phyloP scores from a whole-genome alignment of 257 asterid genomes.

The Solanum tarapatanum region DNA sequence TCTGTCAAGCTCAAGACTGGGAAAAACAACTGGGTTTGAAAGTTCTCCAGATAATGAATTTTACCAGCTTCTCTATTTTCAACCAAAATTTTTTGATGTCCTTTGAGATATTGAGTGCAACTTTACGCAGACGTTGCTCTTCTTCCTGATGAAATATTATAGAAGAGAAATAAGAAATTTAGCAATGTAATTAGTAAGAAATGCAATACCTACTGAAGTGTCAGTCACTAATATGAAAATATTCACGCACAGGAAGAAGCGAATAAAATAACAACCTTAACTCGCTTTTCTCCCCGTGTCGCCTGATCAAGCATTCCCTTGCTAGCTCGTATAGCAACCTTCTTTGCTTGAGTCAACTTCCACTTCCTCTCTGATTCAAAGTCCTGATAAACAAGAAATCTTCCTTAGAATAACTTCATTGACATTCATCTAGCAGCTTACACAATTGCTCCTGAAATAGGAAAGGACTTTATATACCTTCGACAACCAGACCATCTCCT shows the following conservation, averaged over 20 bases:
- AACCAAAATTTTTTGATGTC: constrained; percentile 96
- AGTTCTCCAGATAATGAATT: constrained; percentile 10
- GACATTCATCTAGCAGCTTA: background rate
- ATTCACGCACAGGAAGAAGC: background rate
- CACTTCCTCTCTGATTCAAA: constrained; percentile 98
- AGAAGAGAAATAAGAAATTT: background rate
- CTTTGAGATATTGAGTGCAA: constrained; percentile 82
- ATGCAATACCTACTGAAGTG: background rate
- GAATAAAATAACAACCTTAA: constrained; percentile 40
- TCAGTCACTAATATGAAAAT: background rate
- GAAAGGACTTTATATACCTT: constrained; percentile 40
- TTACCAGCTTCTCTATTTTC: constrained; percentile 94
- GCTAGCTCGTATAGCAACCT: constrained; percentile 93
- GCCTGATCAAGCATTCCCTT: constrained; percentile 95
- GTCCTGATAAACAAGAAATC: constrained; percentile 41
- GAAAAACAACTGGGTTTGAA: background rate
- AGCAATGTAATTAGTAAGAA: background rate
- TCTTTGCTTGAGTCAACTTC: constrained; percentile 94
- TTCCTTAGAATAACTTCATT: constrained; percentile 5
- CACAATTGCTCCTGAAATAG: background rate
- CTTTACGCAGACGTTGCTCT: constrained; percentile 76
- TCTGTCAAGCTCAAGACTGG: background rate
- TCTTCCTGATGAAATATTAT: constrained; percentile 55
- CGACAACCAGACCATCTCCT: constrained; percentile 98
- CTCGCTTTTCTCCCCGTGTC: constrained; percentile 90